Conservation (phyloP, 1,284 basidiomycete species). For the Ceratobasidium sp. region DNA sequence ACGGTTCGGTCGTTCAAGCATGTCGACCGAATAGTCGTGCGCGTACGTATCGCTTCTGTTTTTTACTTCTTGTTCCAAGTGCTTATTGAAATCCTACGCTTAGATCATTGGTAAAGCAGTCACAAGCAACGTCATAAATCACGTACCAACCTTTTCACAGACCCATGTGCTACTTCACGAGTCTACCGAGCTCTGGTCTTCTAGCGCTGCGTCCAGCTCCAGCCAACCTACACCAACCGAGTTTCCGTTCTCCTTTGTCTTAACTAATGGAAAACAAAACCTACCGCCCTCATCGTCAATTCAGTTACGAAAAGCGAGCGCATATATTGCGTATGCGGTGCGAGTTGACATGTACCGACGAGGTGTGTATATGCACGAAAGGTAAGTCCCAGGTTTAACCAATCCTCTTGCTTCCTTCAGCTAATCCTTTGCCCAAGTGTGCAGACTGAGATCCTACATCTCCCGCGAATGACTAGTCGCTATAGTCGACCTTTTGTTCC, state of each 20-base stretch:
- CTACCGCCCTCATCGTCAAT: conserved; percentile 26
- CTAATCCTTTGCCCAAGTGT: not conserved
- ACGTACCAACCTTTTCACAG: conserved; percentile 40
- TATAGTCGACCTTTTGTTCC: conserved; percentile 33
- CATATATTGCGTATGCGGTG: conserved; percentile 30
- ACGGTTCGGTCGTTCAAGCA: conserved; percentile 35
- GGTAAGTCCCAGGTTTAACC: not conserved
- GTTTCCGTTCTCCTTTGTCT: conserved; percentile 29
- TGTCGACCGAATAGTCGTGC: conserved; percentile 38
- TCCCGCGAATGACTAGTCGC: conserved; percentile 24
- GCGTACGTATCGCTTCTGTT: conserved; percentile 6
- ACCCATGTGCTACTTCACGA: conserved; percentile 4
- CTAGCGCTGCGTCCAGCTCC: not conserved
- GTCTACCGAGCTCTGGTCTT: conserved; percentile 24
- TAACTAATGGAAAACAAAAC: not conserved
- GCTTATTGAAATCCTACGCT: not conserved
- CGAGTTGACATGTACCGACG: conserved; percentile 39
- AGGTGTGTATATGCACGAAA: conserved; percentile 34
- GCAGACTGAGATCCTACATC: conserved; percentile 33
- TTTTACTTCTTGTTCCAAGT: not conserved
- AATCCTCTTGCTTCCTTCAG: not conserved
- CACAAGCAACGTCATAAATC: conserved; percentile 33
- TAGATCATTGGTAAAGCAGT: conserved; percentile 42
- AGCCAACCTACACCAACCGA: not conserved
- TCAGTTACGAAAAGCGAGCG: conserved; percentile 14